phyloP scores from a whole-genome alignment of 805 yeast species.

The Metschnikowia continentalis region DNA sequence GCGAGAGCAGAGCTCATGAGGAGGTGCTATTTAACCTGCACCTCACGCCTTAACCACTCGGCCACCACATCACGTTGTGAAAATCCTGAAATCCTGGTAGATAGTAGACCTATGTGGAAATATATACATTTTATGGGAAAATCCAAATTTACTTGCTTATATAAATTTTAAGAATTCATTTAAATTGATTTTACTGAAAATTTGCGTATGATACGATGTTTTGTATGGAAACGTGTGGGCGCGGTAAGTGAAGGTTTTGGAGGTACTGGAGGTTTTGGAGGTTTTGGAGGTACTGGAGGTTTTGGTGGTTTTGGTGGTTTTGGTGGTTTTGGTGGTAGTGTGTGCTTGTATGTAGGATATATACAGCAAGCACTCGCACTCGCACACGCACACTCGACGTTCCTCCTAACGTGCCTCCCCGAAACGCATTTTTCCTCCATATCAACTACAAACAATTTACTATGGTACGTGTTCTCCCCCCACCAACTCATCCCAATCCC shows the following conservation, averaged over 20 bases:
- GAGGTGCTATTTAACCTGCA: slow-evolving; percentile 23
- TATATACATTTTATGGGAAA: too few species aligned
- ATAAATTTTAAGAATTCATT: background rate
- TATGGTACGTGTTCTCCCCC: slow-evolving; percentile 11
- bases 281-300: too few species aligned
- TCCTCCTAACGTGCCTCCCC: background rate
- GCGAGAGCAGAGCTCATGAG: slow-evolving; percentile 25
- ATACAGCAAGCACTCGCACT: background rate
- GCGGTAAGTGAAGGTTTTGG: background rate
- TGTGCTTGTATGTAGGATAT: background rate
- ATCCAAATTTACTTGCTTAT: too few species aligned
- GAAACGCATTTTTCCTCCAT: slow-evolving; percentile 3
- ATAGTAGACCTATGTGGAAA: too few species aligned
- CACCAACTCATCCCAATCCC: background rate
- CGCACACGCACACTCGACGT: background rate
- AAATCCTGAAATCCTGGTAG: too few species aligned
- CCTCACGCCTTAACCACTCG: slow-evolving; percentile 27
- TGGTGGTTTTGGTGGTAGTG: too few species aligned
- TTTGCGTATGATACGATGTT: too few species aligned
- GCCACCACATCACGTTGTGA: slow-evolving; percentile 20
- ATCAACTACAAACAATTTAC: slow-evolving; percentile 3
- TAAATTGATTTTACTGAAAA: too few species aligned
- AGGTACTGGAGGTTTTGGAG: too few species aligned
- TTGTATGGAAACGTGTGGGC: background rate
- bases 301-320: too few species aligned